Evolutionary conservation across 2,329 filamentous ascomycete species (phyloP), one percentile per base, ranked within the genome.

Genomic region (Cucurbitaria berberidis): DNA sequence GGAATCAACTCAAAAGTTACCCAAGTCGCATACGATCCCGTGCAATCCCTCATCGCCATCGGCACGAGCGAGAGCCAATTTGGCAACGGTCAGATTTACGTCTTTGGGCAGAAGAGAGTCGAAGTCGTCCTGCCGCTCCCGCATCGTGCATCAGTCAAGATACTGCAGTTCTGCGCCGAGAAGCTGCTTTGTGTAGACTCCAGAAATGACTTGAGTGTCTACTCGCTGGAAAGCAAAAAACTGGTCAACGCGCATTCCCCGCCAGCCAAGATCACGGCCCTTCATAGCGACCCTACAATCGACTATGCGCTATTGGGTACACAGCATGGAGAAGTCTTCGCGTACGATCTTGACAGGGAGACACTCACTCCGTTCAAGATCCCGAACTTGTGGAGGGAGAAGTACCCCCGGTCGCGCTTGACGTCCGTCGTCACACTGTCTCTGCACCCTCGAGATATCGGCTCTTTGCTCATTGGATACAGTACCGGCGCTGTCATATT

Each of bases 281-380:
- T 98, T 66, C 82, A 89, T 51, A 92, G 89, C 7, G 95, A 99
- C 72, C 91, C 93, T 0, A 90, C 91, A 78, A 81, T 99, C 55
- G 95, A 99, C 74, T 99, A 96, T 86, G 91, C 89, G 32, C 89
- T 99, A 57, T 80, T 98, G 39, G 95, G 92, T 11, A 79, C 92
- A 57, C 86, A 90, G 59, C 90, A 84, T 68, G 92, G 93, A 55
- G 93, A 98, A 52, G 82, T 98, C 10, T 82, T 93, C 54, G 91
- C 91, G n/a, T 99, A 93, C 72, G 95, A 99, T 73, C 81, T 99
- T 50, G 95, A 98, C 69, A 84, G 93, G 53, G 87, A 91, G 69
- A 81, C 82, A 26, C 78, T 95, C 54, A 86, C 91, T 13, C 85
- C 87, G 0, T 93, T 97, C 74, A 86, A 86, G 51, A 85, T 99